Evolutionary conservation across 305 asterid genomes (phyloP).

Genomic region (Euphrasia arctica): DNA sequence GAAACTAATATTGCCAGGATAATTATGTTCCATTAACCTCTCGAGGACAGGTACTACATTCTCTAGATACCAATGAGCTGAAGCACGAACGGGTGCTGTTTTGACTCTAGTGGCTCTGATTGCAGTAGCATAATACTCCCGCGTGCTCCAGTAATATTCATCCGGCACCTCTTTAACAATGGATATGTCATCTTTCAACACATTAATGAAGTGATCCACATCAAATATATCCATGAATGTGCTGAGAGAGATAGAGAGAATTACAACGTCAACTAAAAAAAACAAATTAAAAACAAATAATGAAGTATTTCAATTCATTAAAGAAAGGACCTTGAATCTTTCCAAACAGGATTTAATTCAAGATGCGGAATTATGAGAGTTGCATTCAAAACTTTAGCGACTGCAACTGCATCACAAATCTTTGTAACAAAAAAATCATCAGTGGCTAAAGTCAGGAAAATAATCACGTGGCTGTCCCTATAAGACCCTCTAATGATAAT

Average conservation of each 20-base stretch:
- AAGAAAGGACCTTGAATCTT: slow-evolving; percentile 76
- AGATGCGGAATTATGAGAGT: slow-evolving; percentile 90
- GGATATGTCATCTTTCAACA: slow-evolving; percentile 76
- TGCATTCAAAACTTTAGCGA: slow-evolving; percentile 93
- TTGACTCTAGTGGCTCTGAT: slow-evolving; percentile 90
- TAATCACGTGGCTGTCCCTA: not conserved
- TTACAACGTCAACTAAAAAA: slow-evolving; percentile 8
- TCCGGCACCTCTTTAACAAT: slow-evolving; percentile 83
- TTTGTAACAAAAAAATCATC: slow-evolving; percentile 31
- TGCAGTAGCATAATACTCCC: slow-evolving; percentile 90
- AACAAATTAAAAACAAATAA: not conserved
- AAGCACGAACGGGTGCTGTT: slow-evolving; percentile 93
- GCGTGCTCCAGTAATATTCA: slow-evolving; percentile 93
- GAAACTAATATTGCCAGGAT: not conserved
- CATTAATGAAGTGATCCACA: slow-evolving; percentile 90
- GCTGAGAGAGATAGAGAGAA: slow-evolving; percentile 43
- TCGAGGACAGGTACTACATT: slow-evolving; percentile 75
- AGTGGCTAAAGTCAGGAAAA: slow-evolving; percentile 21
- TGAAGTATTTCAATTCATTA: slow-evolving; percentile 5
- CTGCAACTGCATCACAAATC: slow-evolving; percentile 99
- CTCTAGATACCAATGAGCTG: slow-evolving; percentile 93
- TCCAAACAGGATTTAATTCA: slow-evolving; percentile 97
- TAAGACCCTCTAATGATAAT: slow-evolving; percentile 19
- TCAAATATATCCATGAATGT: slow-evolving; percentile 89
- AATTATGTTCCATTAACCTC: slow-evolving; percentile 50